These are phyloP conservation scores for Lenzites betulinus DNA, from an alignment of 768 basidiomycete genomes.

Conservation along the genomic window DNA sequence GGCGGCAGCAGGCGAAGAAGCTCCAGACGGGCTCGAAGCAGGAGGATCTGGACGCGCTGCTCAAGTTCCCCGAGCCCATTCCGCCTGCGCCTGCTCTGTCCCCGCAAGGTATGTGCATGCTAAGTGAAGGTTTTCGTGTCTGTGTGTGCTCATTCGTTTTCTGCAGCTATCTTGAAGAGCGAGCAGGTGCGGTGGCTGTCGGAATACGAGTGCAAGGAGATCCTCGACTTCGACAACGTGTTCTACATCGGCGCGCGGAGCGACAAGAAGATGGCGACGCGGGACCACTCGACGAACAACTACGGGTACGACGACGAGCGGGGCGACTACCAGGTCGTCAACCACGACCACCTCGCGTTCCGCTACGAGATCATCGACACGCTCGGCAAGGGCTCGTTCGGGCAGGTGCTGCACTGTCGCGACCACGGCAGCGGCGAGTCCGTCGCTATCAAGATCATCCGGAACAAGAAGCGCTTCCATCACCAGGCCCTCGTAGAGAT, in stretches of 20 bases:
- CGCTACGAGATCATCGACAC: conserved; percentile 95
- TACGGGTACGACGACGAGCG: conserved; percentile 97
- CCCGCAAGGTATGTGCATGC: conserved; percentile 62
- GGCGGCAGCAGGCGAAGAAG: conserved; percentile 87
- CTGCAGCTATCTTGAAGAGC: conserved; percentile 68
- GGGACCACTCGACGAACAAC: conserved; percentile 78
- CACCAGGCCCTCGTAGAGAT: conserved; percentile 99
- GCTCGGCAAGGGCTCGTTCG: conserved; percentile 97
- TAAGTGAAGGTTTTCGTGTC: background rate
- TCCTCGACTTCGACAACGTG: conserved; percentile 81
- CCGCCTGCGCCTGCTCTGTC: conserved; percentile 65
- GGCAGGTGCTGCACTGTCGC: conserved; percentile 93
- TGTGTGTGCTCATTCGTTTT: conserved; percentile 16
- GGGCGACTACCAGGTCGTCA: conserved; percentile 91
- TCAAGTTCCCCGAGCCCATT: conserved; percentile 91
- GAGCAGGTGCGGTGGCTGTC: conserved; percentile 73
- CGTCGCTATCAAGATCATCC: conserved; percentile 99
- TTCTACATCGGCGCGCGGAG: conserved; percentile 81
- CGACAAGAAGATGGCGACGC: conserved; percentile 80
- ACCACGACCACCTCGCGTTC: conserved; percentile 91
- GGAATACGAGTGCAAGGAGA: conserved; percentile 88
- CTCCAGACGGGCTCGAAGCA: conserved; percentile 80
- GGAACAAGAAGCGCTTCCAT: conserved; percentile 99
- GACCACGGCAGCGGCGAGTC: conserved; percentile 94
- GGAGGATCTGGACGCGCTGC: conserved; percentile 83